These are phyloP conservation scores for Thamnidium elegans DNA, from an alignment of 192 early-diverging fungal genomes.

Conservation along the genomic window DNA sequence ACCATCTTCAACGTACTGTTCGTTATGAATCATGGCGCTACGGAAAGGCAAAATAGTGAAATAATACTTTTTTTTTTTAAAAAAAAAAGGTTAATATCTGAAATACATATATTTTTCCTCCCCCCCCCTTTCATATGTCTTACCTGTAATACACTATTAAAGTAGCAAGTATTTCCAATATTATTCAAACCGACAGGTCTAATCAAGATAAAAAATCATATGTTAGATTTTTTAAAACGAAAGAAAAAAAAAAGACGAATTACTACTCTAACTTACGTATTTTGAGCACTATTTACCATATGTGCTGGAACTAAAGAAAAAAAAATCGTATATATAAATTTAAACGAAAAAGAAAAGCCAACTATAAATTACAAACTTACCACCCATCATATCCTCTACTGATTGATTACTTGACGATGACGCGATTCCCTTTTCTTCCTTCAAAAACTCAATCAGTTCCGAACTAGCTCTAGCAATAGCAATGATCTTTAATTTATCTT, in stretches of 20 bases:
- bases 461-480: constrained; percentile 24
- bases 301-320: not conserved
- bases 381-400: not conserved
- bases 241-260: not conserved
- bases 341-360: not conserved
- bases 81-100: not conserved
- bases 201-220: not conserved
- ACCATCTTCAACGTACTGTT: constrained; percentile 39
- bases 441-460: constrained; percentile 17
- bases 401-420: not conserved
- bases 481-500: constrained; percentile 23
- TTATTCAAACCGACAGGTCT: constrained; percentile 75
- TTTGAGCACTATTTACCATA: constrained; percentile 1
- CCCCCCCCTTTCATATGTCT: not conserved
- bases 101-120: not conserved
- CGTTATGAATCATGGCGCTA: constrained; percentile 56
- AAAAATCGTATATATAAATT: not conserved
- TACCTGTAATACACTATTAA: constrained; percentile 77
- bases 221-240: constrained; percentile 8
- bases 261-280: constrained; percentile 1
- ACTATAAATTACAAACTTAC: not conserved
- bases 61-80: constrained; percentile 46
- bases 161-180: constrained; percentile 87
- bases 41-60: constrained; percentile 66
- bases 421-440: constrained; percentile 1